Base-by-base conservation (phyloP, 2,329 filamentous ascomycete genomes). In the Hyphodiscus sp. region DNA sequence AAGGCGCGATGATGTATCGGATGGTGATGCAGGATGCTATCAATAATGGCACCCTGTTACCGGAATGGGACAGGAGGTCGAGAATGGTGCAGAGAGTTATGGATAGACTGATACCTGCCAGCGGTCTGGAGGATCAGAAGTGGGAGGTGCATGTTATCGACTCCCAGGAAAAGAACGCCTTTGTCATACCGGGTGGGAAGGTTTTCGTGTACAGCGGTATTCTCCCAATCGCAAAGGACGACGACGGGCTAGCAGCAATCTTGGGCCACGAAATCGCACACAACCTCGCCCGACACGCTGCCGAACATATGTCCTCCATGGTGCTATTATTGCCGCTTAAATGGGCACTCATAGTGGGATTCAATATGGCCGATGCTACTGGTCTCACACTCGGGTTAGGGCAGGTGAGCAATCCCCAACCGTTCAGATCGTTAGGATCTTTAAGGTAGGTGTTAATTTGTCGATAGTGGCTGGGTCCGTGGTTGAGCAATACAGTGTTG, bases 211-310 rank as follows among this genome's bases (percentile, higher is more conserved):
- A 83, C 65, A 85, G 81, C 58, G 87, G 88, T 41, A 82, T 92
- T 30, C 69, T 91, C 51, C 76, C 78, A n/a, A 72, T 89, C 20
- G 86, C 85, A 55, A 67, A 76, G 50, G 82, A 74, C 62, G 86
- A 90, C 53, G 80, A 86, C 65, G 84, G 82, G 2, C 74, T 92
- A 23, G 88, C 88, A 4, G 82, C 87, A 1, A 86, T 92, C 2
- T 74, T 92, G 15, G 86, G 86, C 15, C 88, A 91, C 69, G 88
- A 91, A 72, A 88, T 91, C 56, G 86, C 87, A 18, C 88, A 92
- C 66, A 87, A 85, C 58, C 76, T 88, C 16, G 85, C 86, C 0
- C 78, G 81, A 53, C 86, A 90, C 65, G 72, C 78, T 7, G 82
- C 78, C 18, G 88, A 92, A 74, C 76, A 80, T 2, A 73, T 80